Conservation (phyloP, 495 filamentous ascomycete genomes). For the Collariella sp. region DNA sequence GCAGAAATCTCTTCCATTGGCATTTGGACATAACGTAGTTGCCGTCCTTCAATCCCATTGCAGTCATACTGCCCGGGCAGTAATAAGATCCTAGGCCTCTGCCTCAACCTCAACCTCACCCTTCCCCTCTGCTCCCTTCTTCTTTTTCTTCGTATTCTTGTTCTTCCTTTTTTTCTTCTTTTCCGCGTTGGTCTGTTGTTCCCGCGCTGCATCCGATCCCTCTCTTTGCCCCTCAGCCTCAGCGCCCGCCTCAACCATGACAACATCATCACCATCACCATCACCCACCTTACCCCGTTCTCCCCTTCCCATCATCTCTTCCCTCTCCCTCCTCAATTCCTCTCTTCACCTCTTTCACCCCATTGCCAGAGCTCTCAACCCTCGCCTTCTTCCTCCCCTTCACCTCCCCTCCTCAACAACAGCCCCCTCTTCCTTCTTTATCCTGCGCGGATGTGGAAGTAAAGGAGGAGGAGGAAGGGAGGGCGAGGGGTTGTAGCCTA, state of each 20-base stretch:
- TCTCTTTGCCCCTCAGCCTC: constrained; percentile 4
- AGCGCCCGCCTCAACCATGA: not conserved
- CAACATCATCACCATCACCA: not conserved
- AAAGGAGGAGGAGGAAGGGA: not conserved
- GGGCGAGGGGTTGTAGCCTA: constrained; percentile 24
- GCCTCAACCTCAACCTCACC: not conserved
- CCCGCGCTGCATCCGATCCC: constrained; percentile 16
- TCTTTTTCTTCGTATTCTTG: constrained; percentile 25
- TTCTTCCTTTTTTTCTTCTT: constrained; percentile 47
- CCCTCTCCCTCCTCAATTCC: not conserved
- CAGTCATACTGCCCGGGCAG: too few species aligned
- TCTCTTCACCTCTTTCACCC: too few species aligned
- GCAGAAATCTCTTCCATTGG: too few species aligned
- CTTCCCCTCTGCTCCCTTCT: constrained; percentile 8
- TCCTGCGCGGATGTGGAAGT: not conserved
- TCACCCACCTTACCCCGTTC: not conserved
- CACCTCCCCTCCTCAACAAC: constrained; percentile 10
- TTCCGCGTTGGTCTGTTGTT: constrained; percentile 46
- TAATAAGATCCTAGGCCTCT: not conserved
- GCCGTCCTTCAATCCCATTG: too few species aligned
- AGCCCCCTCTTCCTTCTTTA: constrained; percentile 9
- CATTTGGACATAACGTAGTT: too few species aligned
- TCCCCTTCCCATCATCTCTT: constrained; percentile 6
- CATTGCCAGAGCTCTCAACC: too few species aligned
- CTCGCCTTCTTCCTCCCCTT: constrained; percentile 24